Evolutionary conservation across 192 early-diverging fungal species (phyloP), one percentile per base, ranked within the genome.

Genomic region (Coemansia sp.): DNA sequence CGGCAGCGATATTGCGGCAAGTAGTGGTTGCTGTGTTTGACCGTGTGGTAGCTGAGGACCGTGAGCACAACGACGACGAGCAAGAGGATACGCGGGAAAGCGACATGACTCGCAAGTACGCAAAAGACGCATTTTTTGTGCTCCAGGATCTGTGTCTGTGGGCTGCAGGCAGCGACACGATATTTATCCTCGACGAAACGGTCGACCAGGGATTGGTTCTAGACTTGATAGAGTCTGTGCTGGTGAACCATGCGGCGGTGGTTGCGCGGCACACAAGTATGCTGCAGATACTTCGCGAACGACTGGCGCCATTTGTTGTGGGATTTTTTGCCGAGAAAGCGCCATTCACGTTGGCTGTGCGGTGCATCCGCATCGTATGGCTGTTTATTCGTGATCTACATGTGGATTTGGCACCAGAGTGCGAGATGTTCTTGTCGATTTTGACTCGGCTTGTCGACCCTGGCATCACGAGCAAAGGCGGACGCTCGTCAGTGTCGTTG

Each of bases 381-480:
- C 85, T 89, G 27, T 83, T 95, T 38, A 83, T 96, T 38, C 90
- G 90, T 58, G 84, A 75, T 24, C 39, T 88, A 51, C 71, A 72
- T 52, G 39, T 13, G 23, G 55, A 68, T 6, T 50, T 81, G 50
- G 16, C 23, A 2, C 90, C 92, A 60, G 94, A 97, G 66, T 95
- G 94, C 82, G 97, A 99, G 74, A 91, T 98, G 32, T 94, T 98
- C 60, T 68, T 99, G 27, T 88, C 91, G 5, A 89, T 99, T 80
- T 85, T 94, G 60, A 86, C 90, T 37, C 89, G 92, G 61, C 82
- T 94, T 20, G 56, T 94, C 26, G 94, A 93, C 24, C 85, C 91
- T 2, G 92, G 93, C 49, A 83, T 86, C 6, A 52, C 32, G 19
- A 41, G 52, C 14, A 32, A 55, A 13, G 52, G 59, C 52, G 50